These are phyloP conservation scores for Microbotryum scabiosae DNA, from an alignment of 1,284 basidiomycete species.

Conservation along the genomic window DNA sequence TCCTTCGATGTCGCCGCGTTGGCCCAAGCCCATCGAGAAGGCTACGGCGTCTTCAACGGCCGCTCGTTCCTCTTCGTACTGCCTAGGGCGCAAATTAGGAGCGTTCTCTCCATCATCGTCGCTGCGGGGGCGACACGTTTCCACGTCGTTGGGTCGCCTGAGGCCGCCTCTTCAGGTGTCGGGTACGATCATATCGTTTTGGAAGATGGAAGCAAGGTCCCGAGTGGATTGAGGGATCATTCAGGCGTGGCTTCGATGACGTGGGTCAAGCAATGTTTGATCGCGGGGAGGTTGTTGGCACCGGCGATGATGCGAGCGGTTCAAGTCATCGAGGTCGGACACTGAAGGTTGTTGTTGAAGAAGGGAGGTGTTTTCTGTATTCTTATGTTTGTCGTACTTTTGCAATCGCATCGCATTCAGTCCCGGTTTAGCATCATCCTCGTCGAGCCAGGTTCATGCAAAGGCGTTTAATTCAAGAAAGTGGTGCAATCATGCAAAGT, in stretches of 20 bases:
- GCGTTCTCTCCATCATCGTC: conserved; percentile 46
- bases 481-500: too few relatives aligned
- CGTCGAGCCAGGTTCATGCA: too few relatives aligned
- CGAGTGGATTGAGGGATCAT: conserved; percentile 39
- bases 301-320: conserved; percentile 1
- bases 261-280: conserved; percentile 76
- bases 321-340: background rate
- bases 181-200: conserved; percentile 59
- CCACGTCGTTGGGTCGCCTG: conserved; percentile 47
- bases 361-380: too few relatives aligned
- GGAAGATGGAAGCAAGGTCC: conserved; percentile 45
- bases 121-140: conserved; percentile 64
- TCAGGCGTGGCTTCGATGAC: conserved; percentile 44
- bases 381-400: too few relatives aligned
- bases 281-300: conserved; percentile 46
- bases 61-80: conserved; percentile 25
- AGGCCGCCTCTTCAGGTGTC: conserved; percentile 41
- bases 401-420: too few relatives aligned
- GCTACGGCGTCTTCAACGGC: conserved; percentile 46
- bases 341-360: background rate
- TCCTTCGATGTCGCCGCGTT: conserved; percentile 34
- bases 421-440: too few relatives aligned
- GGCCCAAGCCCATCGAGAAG: conserved; percentile 52
- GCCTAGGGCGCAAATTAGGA: conserved; percentile 23
- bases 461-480: too few relatives aligned